Evolutionary conservation across 495 filamentous ascomycete genomes (phyloP), one percentile per base, ranked within the genome.

Genomic region (Parathielavia appendiculata): DNA sequence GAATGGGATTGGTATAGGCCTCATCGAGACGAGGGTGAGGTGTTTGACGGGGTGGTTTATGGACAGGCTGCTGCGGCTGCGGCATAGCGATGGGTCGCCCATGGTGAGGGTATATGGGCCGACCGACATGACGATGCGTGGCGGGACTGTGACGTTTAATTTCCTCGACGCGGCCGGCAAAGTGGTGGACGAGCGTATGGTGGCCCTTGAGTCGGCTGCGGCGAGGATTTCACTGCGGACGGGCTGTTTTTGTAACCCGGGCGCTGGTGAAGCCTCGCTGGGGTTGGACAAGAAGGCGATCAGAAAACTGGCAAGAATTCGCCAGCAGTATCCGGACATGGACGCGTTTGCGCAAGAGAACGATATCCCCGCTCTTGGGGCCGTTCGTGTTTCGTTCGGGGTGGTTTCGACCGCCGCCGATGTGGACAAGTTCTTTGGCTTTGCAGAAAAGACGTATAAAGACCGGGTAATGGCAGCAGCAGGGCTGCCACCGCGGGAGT

Each of bases 161-260:
- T 58, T 86, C 9, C 63, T 71, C 14, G 71, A 75, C 46, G 60
- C 68, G 0, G 54, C 77, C 7, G 71, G 73, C 4, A 76, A 76
- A 52, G 63, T 74, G 1, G 73, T 83, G 4, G 74, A 86, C n/a
- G 82, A 85, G 59, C 67, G 79, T 13, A 57, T 77, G 0, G 81
- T 84, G 4, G 75, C 70, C 9, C 59, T 66, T 5, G 74, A 51
- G 34, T 67, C 71, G 0, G 54, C 67, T 0, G 65, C 62, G 1
- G 69, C 65, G 14, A 66, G 73, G 43, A 84, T 87, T 43, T 78
- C 79, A 46, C 62, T 87, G 7, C 75, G 84, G 10, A 82, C 79
- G 20, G 84, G 84, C 10, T 80, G 78, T 45, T 74, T 87, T 30
- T 87, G 84, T 62, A 87, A 87, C 58, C 84, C 84, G 0, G 84